Evolutionary conservation across 768 basidiomycete species (phyloP), one percentile per base, ranked within the genome.

Genomic region (Russula virescens): DNA sequence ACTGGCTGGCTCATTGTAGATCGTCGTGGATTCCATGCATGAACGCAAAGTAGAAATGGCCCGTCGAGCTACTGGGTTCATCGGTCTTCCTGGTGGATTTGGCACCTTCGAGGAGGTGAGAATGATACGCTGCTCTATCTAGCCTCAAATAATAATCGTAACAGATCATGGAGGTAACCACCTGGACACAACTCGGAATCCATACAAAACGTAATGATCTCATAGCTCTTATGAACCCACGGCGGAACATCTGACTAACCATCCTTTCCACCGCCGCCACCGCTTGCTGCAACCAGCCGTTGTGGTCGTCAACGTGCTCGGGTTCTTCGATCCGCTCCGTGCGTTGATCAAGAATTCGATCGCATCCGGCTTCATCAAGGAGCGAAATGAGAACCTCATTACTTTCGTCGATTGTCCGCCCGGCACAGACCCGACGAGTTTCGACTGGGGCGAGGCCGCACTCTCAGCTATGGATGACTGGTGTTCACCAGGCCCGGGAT

Each of bases 41-140:
- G 86, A 94, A 68, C 85, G 95, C 16, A 98, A 98, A 71, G 79
- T 89, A 10, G 85, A 89, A 71, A 97, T 98, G 94, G 94, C 95
- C 0, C 82, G 82, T 66, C 78, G 88, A 10, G 83, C 83, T 0
- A 80, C 81, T 19, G 94, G 86, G 0, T 99, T 99, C 69, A 76
- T 98, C 51, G 91, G 86, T 13, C 77, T 99, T 21, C 95, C 96
- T 1, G 96, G 96, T 21, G 96, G 96, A 0, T 97, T 85, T 70
- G 96, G 96, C 11, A 98, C 95, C 0, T 91, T 93, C 66, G 97
- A 99, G 75, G 96, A 98, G 81, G 90, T 87, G 34, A 63, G 72
- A 9, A 59, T n/a, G 21, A 38, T 50, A 57, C 6, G 31, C 14
- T 26, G 31, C n/a, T 38, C 23, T 1, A 6, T 3, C 23, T 52